Evolutionary conservation across 192 early-diverging fungal species (phyloP).

Genomic region (Rhizophagus clarus): DNA sequence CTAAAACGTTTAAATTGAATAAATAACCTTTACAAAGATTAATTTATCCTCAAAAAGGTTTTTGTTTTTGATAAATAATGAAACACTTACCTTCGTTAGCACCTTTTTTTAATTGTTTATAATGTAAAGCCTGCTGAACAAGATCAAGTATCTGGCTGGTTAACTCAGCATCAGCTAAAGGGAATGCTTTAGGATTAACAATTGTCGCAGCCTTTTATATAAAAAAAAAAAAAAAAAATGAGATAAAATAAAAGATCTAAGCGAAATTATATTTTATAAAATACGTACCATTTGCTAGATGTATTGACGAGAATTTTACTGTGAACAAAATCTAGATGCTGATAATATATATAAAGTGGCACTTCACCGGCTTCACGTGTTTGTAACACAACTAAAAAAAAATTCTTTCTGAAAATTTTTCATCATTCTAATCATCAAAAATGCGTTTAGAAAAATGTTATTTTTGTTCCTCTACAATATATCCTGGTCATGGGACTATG

Average conservation of each 20-base stretch:
- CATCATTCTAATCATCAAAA: neutral
- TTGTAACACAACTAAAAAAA: too few species aligned
- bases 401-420: too few species aligned
- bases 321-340: too few species aligned
- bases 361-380: too few species aligned
- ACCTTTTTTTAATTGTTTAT: constrained; percentile 99
- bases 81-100: constrained; percentile 81
- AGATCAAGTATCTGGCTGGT: constrained; percentile 94
- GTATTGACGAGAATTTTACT: too few species aligned
- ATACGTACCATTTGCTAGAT: too few species aligned
- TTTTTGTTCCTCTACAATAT: constrained; percentile 96
- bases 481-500: constrained; percentile 98
- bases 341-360: too few species aligned
- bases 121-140: constrained; percentile 98
- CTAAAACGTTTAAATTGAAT: constrained; percentile 35
- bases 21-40: neutral
- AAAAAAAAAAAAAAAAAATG: neutral
- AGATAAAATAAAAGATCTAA: neutral
- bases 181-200: constrained; percentile 80
- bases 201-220: constrained; percentile 25
- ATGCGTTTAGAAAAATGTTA: constrained; percentile 99
- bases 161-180: constrained; percentile 87
- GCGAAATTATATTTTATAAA: too few species aligned
- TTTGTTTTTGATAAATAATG: neutral
- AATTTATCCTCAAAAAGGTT: neutral